These are phyloP conservation scores for Eimeria nieschulzi DNA, from an alignment of 169 alveolate genomes.

Conservation along the genomic window DNA sequence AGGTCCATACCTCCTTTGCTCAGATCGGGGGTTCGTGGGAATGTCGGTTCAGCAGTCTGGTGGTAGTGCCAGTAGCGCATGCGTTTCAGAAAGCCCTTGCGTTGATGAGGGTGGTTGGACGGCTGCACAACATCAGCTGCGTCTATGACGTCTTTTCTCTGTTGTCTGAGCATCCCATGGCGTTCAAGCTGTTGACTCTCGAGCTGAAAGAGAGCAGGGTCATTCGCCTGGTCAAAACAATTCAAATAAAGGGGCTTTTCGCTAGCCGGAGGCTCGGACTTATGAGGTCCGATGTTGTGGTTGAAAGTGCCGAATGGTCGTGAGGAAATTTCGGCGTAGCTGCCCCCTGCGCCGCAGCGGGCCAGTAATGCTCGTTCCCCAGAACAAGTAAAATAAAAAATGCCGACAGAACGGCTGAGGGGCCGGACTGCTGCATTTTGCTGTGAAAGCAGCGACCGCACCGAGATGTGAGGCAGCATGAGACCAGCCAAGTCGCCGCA, in stretches of 20 bases:
- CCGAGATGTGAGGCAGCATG: conserved; percentile 7
- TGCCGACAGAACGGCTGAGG: neutral
- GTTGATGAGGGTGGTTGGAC: conserved; percentile 86
- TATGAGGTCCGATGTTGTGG: conserved; percentile 75
- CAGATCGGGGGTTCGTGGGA: conserved; percentile 89
- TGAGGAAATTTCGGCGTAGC: neutral
- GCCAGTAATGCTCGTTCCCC: no score
- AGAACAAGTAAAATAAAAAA: no score
- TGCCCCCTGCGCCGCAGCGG: neutral
- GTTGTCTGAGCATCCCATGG: conserved; percentile 68
- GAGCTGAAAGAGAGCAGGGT: conserved; percentile 85
- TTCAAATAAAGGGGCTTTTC: conserved; percentile 87
- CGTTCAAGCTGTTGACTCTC: conserved; percentile 81
- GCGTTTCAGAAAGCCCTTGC: conserved; percentile 81
- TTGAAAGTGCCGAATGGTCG: conserved; percentile 53
- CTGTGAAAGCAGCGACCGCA: conserved; percentile 21
- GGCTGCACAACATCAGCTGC: conserved; percentile 83
- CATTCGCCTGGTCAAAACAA: conserved; percentile 89
- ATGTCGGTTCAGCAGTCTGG: conserved; percentile 89
- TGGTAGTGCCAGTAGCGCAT: conserved; percentile 88
- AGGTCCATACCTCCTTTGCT: conserved; percentile 74
- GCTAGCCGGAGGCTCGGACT: conserved; percentile 86
- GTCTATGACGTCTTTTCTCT: conserved; percentile 71
- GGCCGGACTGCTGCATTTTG: neutral
- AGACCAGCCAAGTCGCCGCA: neutral